Percentiles rank a stretch among this genome's conserved stretches.
Conservation (phyloP, 129 eudicot genomes). For the Mikania micrantha region DNA sequence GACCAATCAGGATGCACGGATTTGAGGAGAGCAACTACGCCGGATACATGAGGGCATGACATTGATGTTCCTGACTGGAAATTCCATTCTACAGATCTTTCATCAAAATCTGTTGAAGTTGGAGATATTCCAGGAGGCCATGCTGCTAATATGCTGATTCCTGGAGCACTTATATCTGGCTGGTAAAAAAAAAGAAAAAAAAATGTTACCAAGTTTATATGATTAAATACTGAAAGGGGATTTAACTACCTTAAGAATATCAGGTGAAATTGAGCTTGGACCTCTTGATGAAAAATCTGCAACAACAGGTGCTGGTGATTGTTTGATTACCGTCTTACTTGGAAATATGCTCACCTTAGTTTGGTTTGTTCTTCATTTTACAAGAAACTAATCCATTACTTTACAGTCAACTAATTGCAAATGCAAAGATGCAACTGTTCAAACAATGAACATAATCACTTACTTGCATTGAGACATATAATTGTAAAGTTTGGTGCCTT, state of each 20-base stretch:
- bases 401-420: neutral
- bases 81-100: slow-evolving; percentile 46
- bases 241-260: slow-evolving; percentile 55
- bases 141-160: slow-evolving; percentile 63
- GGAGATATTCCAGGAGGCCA: slow-evolving; percentile 66
- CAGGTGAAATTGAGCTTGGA: slow-evolving; percentile 62
- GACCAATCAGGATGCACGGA: slow-evolving; percentile 67
- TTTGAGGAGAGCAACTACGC: slow-evolving; percentile 62
- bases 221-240: neutral
- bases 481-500: slow-evolving; percentile 43
- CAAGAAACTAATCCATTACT: slow-evolving; percentile 5
- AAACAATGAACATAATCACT: neutral
- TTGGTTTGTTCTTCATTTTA: slow-evolving; percentile 19
- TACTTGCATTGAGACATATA: slow-evolving; percentile 42
- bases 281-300: slow-evolving; percentile 80
- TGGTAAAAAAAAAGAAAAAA: slow-evolving; percentile 6
- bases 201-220: neutral
- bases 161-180: slow-evolving; percentile 84
- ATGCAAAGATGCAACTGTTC: neutral
- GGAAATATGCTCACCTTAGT: slow-evolving; percentile 40
- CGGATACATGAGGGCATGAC: slow-evolving; percentile 84
- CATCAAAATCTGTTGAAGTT: slow-evolving; percentile 28
- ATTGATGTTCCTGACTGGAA: slow-evolving; percentile 70
- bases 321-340: slow-evolving; percentile 39
- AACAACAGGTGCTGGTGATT: slow-evolving; percentile 59